Base-by-base conservation (phyloP, 176 grass and related monocot genomes). In the Oryza punctata region DNA sequence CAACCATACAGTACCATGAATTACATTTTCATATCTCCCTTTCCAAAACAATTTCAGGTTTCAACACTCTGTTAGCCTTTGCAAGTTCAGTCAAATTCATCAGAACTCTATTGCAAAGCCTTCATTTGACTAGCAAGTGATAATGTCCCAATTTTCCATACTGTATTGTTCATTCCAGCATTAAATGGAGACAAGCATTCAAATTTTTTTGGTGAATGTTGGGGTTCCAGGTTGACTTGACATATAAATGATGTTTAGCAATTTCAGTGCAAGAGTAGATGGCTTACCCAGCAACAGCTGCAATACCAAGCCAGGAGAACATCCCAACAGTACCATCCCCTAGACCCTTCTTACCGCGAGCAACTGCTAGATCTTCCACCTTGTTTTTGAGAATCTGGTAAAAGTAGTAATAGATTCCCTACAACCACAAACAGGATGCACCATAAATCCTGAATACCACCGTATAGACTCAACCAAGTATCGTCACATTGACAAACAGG, bases 401-500 rank as follows among this genome's bases (percentile, higher is more conserved):
- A 88, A 96, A 94, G 61, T 99, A 99, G 87, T 99, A 99, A 88
- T 99, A 99, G 73, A 99, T 93, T 66, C 96, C 93, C 96, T 99
- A 84, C 72, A 86, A 18, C 23, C 52, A 23, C 21, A 73, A 35
- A 71, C 0, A 7, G 12, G 45, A 59, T 23, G 10, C 23, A 10
- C 7, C 41, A 76, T 24, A 30, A 57, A 21, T 46, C 23, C 40
- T 38, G 72, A 77, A 18, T 3, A 38, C 12, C 3, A 46, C 38
- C 13, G 26, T 67, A 85, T 63, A 45, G 33, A 75, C 37, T 32
- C 63, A 26, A n/a, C 35, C 57, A 91, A 50, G 71, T 46, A 65
- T 1, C 43, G 24, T 26, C 4, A n/a, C 64, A 67, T 23, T 33
- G 41, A 74, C 8, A 70, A 57, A 24, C 6, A 65, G 33, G 63